Percentiles rank a stretch among this genome's conserved stretches.
These are phyloP conservation scores for Acer campestre DNA, from an alignment of 345 rosid genomes.

Conservation along the genomic window DNA sequence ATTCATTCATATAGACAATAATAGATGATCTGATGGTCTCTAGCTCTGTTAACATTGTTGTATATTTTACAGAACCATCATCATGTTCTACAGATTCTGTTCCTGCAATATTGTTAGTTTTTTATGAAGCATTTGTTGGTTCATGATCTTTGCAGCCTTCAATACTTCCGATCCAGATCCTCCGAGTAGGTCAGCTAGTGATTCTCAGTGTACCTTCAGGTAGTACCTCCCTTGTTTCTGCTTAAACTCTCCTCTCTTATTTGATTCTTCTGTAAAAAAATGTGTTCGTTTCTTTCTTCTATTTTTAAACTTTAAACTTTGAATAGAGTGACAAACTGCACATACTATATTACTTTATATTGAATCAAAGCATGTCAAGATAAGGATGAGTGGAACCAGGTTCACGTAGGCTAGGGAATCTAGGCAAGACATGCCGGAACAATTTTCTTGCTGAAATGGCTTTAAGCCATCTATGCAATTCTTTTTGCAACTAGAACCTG, in stretches of 20 bases:
- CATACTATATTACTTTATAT: neutral
- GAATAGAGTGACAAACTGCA: neutral
- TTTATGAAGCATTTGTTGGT: constrained; percentile 12
- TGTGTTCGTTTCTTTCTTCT: neutral
- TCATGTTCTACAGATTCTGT: constrained; percentile 4
- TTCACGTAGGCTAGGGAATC: neutral
- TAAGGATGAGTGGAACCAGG: neutral
- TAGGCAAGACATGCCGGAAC: neutral
- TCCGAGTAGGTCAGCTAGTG: constrained; percentile 87
- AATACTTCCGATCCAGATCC: constrained; percentile 87
- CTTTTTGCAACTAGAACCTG: neutral
- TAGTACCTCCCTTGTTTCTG: constrained; percentile 29
- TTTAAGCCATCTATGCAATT: neutral
- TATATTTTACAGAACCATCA: neutral
- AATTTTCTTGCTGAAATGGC: neutral
- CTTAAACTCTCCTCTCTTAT: neutral
- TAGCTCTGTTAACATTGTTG: neutral
- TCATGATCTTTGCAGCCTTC: constrained; percentile 73
- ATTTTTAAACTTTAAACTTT: neutral
- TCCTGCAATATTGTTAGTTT: neutral
- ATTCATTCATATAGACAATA: neutral
- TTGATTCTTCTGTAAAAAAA: neutral
- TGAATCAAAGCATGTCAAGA: neutral
- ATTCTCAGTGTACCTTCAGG: constrained; percentile 97
- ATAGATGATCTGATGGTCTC: neutral